A percentile compares a stretch with the other conserved stretches of the same genome.
These are phyloP conservation scores for Suhomyces maxii DNA, from an alignment of 1,139 yeast species.

Conservation along the genomic window DNA sequence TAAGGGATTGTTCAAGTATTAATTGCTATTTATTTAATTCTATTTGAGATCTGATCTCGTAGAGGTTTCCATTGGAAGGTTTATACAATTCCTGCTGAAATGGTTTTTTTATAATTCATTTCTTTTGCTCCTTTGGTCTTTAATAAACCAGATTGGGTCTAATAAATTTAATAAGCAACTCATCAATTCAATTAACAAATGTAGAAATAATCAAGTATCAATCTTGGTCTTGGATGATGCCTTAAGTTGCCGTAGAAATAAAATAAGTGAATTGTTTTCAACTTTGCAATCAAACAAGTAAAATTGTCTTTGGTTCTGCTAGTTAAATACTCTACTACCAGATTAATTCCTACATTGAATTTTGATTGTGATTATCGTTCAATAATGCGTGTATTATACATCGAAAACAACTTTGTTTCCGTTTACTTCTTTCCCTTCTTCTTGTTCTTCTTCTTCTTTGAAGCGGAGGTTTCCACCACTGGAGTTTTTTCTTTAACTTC, in stretches of 20 bases:
- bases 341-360: too few relatives aligned
- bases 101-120: not conserved
- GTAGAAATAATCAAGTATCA: too few relatives aligned
- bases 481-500: conserved; percentile 6
- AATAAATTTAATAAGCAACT: not conserved
- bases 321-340: too few relatives aligned
- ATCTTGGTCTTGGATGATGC: too few relatives aligned
- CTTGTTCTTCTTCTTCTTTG: conserved; percentile 17
- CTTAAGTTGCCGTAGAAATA: too few relatives aligned
- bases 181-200: too few relatives aligned
- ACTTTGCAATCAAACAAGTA: too few relatives aligned
- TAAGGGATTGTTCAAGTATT: conserved; percentile 35
- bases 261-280: too few relatives aligned
- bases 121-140: not conserved
- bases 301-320: too few relatives aligned
- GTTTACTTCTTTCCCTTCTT: conserved; percentile 13
- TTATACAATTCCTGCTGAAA: too few relatives aligned
- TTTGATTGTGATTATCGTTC: too few relatives aligned
- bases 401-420: not conserved
- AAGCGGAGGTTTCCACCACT: conserved; percentile 4
- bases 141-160: not conserved
- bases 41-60: not conserved
- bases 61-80: not conserved
- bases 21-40: conserved; percentile 1
- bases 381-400: not conserved